These are phyloP conservation scores for Penicillium capsulatum DNA, from an alignment of 2,329 filamentous ascomycete species.

Conservation along the genomic window DNA sequence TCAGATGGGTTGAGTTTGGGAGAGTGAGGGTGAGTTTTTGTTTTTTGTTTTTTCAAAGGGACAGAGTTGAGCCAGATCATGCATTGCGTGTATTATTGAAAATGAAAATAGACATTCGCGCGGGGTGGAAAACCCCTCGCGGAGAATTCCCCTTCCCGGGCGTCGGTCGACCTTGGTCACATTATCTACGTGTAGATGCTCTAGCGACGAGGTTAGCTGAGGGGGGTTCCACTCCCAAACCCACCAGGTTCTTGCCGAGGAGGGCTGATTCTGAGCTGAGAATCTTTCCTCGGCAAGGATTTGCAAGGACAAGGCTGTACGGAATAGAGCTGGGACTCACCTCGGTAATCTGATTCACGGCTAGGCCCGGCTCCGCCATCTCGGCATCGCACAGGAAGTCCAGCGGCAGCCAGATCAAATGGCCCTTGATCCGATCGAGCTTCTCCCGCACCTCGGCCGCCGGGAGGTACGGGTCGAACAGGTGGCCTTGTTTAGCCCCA, in stretches of 20 bases:
- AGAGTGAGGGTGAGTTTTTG: too few species aligned
- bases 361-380: slow-evolving; percentile 85
- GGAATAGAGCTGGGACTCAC: slow-evolving; percentile 52
- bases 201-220: slow-evolving; percentile 19
- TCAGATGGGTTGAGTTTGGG: too few species aligned
- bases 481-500: slow-evolving; percentile 70
- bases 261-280: too few species aligned
- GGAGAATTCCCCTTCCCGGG: too few species aligned
- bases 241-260: neutral
- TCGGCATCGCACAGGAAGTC: slow-evolving; percentile 76
- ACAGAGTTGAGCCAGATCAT: too few species aligned
- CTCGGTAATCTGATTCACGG: slow-evolving; percentile 82
- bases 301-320: too few species aligned
- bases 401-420: slow-evolving; percentile 93
- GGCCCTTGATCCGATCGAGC: slow-evolving; percentile 75
- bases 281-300: too few species aligned
- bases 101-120: too few species aligned
- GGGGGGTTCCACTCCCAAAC: neutral
- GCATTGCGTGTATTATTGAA: too few species aligned
- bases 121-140: too few species aligned
- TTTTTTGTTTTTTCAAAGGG: too few species aligned
- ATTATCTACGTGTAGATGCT: slow-evolving; percentile 36
- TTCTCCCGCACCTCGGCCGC: slow-evolving; percentile 68
- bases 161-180: too few species aligned
- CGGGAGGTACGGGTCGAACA: slow-evolving; percentile 75